Percentiles rank a stretch among this genome's conserved stretches.
These are phyloP conservation scores for Hordeum marinum DNA, from an alignment of 176 grass and related monocot genomes.

Conservation along the genomic window DNA sequence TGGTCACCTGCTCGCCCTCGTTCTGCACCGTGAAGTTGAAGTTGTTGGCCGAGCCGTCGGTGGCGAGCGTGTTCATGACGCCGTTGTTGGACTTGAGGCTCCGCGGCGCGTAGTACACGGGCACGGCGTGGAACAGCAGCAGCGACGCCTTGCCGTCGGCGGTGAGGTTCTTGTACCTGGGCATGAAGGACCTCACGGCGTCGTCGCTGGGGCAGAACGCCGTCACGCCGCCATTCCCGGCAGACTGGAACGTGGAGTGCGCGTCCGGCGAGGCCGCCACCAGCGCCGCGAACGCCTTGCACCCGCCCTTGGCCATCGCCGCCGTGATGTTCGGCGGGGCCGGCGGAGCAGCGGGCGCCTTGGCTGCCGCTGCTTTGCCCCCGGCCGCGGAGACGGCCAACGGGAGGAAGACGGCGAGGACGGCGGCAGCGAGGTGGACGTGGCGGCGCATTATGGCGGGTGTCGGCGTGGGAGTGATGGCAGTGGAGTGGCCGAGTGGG, in stretches of 20 bases:
- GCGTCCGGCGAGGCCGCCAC: slow-evolving; percentile 11
- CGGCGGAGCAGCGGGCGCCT: slow-evolving; percentile 31
- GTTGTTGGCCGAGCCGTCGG: slow-evolving; percentile 62
- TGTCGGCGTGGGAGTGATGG: not conserved
- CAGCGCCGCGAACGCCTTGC: slow-evolving; percentile 75
- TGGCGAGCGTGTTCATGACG: slow-evolving; percentile 82
- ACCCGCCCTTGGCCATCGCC: slow-evolving; percentile 59
- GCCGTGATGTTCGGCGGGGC: slow-evolving; percentile 65
- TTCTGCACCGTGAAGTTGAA: slow-evolving; percentile 92
- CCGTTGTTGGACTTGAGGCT: slow-evolving; percentile 80
- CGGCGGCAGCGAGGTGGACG: not conserved
- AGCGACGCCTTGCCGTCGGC: slow-evolving; percentile 59
- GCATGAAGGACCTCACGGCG: slow-evolving; percentile 50
- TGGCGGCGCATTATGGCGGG: slow-evolving; percentile 31
- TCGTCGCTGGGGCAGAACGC: slow-evolving; percentile 71
- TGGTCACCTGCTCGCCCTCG: slow-evolving; percentile 57
- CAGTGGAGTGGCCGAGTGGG: not conserved
- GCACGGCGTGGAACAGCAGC: slow-evolving; percentile 76
- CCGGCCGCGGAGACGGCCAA: slow-evolving; percentile 11
- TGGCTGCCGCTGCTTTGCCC: not conserved
- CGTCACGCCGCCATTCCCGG: slow-evolving; percentile 51
- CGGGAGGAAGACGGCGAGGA: slow-evolving; percentile 24
- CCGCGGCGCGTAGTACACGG: slow-evolving; percentile 64
- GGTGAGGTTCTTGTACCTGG: slow-evolving; percentile 66
- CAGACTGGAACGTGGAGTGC: slow-evolving; percentile 35